These are phyloP conservation scores for Erodium chrysanthum DNA, from an alignment of 441 rosid genomes.

Conservation along the genomic window DNA sequence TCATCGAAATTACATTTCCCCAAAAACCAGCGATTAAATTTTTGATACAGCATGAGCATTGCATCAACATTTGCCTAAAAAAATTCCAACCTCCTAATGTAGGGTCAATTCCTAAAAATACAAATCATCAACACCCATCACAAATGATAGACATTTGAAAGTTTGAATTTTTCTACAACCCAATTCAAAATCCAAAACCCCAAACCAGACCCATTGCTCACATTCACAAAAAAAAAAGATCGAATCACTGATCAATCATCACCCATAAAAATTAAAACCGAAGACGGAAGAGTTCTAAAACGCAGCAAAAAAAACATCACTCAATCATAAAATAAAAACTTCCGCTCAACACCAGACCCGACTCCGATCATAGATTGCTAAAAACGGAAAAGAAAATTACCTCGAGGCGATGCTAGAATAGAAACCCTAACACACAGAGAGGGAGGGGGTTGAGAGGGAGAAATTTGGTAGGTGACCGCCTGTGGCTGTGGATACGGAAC, in stretches of 20 bases:
- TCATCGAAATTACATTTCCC: not conserved
- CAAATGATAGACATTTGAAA: not conserved
- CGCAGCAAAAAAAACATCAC: too few species aligned
- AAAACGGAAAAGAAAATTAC: not conserved
- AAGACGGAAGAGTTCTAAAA: too few species aligned
- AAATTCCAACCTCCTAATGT: not conserved
- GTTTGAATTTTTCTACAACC: not conserved
- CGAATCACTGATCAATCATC: not conserved
- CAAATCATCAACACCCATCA: not conserved
- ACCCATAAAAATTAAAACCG: too few species aligned
- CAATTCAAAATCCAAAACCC: not conserved
- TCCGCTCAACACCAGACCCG: not conserved
- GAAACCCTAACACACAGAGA: conserved; percentile 15
- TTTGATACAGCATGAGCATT: not conserved
- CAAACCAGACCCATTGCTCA: not conserved
- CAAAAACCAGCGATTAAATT: not conserved
- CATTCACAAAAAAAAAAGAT: not conserved
- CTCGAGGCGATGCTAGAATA: conserved; percentile 9
- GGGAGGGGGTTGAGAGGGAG: not conserved
- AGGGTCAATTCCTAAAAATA: not conserved
- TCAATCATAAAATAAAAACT: not conserved
- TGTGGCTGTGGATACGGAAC: not conserved
- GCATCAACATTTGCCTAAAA: not conserved
- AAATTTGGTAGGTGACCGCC: too few species aligned
- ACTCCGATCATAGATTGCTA: too few species aligned